Evolutionary conservation across 2,329 filamentous ascomycete genomes (phyloP).

Genomic region (Aspergillus arachidicola): DNA sequence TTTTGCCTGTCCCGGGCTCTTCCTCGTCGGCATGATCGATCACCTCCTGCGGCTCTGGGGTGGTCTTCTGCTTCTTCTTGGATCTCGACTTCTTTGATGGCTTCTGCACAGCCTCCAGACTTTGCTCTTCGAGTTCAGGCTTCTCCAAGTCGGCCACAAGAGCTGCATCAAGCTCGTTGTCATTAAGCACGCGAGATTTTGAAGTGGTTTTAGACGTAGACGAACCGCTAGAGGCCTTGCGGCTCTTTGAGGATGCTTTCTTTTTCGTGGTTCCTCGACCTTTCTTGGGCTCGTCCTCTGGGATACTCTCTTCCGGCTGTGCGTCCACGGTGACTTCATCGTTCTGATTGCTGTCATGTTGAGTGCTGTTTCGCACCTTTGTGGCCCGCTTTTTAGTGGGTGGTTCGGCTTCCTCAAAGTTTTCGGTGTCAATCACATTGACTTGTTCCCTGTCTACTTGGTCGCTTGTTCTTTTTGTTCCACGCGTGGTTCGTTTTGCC

Average conservation of each 20-base stretch:
- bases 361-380: slow-evolving; percentile 52
- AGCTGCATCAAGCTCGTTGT: slow-evolving; percentile 68
- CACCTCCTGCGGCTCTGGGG: slow-evolving; percentile 13
- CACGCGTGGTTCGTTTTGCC: slow-evolving; percentile 42
- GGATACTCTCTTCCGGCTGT: slow-evolving; percentile 18
- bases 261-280: slow-evolving; percentile 45
- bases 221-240: slow-evolving; percentile 54
- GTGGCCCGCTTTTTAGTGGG: slow-evolving; percentile 63
- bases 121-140: slow-evolving; percentile 54
- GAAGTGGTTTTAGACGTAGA: slow-evolving; percentile 51
- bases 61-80: slow-evolving; percentile 32
- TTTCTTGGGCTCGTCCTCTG: slow-evolving; percentile 48
- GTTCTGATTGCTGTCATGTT: slow-evolving; percentile 34
- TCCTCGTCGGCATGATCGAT: slow-evolving; percentile 13
- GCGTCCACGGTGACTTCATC: slow-evolving; percentile 44
- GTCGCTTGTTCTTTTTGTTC: slow-evolving; percentile 67
- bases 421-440: slow-evolving; percentile 17
- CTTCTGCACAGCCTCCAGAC: slow-evolving; percentile 20
- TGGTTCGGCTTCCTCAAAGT: slow-evolving; percentile 34
- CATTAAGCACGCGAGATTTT: slow-evolving; percentile 55
- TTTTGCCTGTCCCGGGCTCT: slow-evolving; percentile 10
- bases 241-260: slow-evolving; percentile 43
- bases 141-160: slow-evolving; percentile 67
- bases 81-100: slow-evolving; percentile 32
- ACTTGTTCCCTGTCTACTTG: slow-evolving; percentile 46